Conservation (phyloP, 331 rosid genomes). For the Spiraea crenata region DNA sequence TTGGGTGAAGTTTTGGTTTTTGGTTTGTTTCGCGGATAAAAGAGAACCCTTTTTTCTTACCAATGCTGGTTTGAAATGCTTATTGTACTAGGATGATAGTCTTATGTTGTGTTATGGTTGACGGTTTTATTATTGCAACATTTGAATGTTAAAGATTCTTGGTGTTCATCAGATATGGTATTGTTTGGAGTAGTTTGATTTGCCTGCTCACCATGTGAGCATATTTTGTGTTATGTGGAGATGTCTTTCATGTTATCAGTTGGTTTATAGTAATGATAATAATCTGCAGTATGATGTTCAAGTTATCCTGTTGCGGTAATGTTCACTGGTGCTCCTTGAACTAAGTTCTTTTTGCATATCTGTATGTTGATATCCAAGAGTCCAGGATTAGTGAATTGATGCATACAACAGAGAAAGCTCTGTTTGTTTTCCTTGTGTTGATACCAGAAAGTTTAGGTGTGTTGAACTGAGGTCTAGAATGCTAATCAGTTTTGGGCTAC, state of each 20-base stretch:
- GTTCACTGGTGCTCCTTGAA: background rate
- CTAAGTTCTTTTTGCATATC: background rate
- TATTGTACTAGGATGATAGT: slow-evolving; percentile 7
- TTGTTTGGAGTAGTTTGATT: background rate
- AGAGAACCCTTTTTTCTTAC: background rate
- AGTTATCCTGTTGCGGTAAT: background rate
- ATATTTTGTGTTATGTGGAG: background rate
- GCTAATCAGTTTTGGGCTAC: too few relatives aligned
- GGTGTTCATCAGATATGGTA: background rate
- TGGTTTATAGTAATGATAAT: background rate
- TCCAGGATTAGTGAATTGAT: too few relatives aligned
- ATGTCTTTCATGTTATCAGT: background rate
- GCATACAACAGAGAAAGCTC: too few relatives aligned
- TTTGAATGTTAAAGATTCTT: background rate
- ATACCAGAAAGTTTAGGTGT: too few relatives aligned
- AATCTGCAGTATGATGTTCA: too few relatives aligned
- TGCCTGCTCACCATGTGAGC: background rate
- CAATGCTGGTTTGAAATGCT: slow-evolving; percentile 8
- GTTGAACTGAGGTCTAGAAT: too few relatives aligned
- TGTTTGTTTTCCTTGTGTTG: too few relatives aligned
- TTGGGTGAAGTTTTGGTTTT: slow-evolving; percentile 23
- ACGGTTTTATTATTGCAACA: slow-evolving; percentile 7
- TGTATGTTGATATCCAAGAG: too few relatives aligned
- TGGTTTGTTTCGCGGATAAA: background rate
- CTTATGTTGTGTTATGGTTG: background rate